phyloP scores from a whole-genome alignment of 2,329 filamentous ascomycete species.

The Plenodomus tracheiphilus region DNA sequence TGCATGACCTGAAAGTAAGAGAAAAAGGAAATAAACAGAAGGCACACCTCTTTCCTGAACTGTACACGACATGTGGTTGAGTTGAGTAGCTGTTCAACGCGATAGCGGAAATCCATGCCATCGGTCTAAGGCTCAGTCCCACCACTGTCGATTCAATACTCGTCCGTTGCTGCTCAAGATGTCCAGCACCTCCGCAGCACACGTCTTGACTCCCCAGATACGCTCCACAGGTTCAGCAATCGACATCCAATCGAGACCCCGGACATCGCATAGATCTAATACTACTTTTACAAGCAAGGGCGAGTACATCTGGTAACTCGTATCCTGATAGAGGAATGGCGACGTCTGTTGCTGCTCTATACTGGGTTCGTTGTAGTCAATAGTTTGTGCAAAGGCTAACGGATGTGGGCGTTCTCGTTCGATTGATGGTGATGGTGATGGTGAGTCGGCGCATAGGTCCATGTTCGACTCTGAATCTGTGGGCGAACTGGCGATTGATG shows the following conservation, averaged over 20 bases:
- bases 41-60: too few species aligned
- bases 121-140: too few species aligned
- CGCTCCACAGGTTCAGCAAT: constrained; percentile 41
- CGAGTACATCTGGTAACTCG: constrained; percentile 31
- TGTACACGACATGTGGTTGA: too few species aligned
- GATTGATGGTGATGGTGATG: constrained; percentile 1
- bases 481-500: constrained; percentile 30
- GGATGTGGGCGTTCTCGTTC: constrained; percentile 16
- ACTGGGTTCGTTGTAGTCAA: constrained; percentile 1
- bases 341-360: constrained; percentile 12
- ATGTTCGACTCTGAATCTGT: constrained; percentile 18
- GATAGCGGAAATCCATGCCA: too few species aligned
- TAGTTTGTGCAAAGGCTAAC: constrained; percentile 11
- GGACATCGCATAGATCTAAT: constrained; percentile 41
- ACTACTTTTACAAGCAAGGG: constrained; percentile 44
- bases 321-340: constrained; percentile 36
- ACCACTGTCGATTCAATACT: constrained; percentile 37
- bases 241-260: constrained; percentile 42
- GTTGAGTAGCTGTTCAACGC: too few species aligned
- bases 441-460: constrained; percentile 8
- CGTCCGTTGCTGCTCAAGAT: constrained; percentile 44
- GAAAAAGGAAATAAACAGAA: too few species aligned
- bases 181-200: constrained; percentile 39
- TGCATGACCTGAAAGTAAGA: too few species aligned
- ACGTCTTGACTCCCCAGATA: constrained; percentile 38